phyloP scores from a whole-genome alignment of 1,284 basidiomycete species.

The Volvariella surrecta region DNA sequence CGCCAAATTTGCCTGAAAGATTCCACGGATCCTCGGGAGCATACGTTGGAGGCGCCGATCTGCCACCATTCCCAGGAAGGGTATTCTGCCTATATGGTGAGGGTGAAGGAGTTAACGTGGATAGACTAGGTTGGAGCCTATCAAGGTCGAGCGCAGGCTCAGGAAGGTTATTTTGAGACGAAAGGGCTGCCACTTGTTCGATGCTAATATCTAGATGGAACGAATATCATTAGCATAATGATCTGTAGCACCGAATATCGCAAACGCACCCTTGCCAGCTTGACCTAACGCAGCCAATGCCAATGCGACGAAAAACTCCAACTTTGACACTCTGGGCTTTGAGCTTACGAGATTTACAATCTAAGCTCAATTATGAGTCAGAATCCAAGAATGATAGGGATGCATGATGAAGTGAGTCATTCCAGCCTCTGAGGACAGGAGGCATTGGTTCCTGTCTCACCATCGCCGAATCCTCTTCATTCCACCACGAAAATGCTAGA shows the following conservation, averaged over 20 bases:
- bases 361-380: slow-evolving; percentile 25
- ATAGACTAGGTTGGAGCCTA: slow-evolving; percentile 42
- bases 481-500: no score
- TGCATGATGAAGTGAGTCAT: no score
- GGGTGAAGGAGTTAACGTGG: slow-evolving; percentile 31
- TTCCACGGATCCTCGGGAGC: slow-evolving; percentile 76
- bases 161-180: slow-evolving; percentile 64
- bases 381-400: neutral
- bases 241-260: slow-evolving; percentile 3
- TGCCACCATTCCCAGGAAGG: slow-evolving; percentile 32
- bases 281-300: slow-evolving; percentile 85
- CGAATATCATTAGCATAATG: neutral
- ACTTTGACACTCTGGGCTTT: slow-evolving; percentile 66
- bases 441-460: no score
- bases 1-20: slow-evolving; percentile 25
- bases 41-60: slow-evolving; percentile 28
- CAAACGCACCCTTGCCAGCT: slow-evolving; percentile 57
- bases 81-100: no score
- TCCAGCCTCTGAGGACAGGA: no score
- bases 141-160: slow-evolving; percentile 59
- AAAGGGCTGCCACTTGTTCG: slow-evolving; percentile 70
- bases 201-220: slow-evolving; percentile 58
- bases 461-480: no score
- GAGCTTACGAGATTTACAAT: slow-evolving; percentile 80
- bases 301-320: slow-evolving; percentile 84